These are phyloP conservation scores for Hymenochaete sp. DNA, from an alignment of 1,284 basidiomycete genomes.

Conservation along the genomic window DNA sequence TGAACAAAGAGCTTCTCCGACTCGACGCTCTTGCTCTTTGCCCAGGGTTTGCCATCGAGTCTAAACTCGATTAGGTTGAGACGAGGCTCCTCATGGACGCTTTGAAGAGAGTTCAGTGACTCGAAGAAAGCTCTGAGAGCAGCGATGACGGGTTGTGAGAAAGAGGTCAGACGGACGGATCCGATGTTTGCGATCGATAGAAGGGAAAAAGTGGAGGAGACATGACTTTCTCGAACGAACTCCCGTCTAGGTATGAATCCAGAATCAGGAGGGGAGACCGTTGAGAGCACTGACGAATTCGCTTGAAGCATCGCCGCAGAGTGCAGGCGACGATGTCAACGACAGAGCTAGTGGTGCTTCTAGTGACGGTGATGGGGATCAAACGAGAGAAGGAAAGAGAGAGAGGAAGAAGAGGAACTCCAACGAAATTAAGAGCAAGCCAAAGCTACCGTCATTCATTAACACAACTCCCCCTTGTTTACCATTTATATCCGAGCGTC, in stretches of 20 bases:
- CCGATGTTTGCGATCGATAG: slow-evolving; percentile 56
- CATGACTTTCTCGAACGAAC: slow-evolving; percentile 50
- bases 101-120: slow-evolving; percentile 34
- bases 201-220: slow-evolving; percentile 54
- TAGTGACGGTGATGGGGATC: neutral
- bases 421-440: neutral
- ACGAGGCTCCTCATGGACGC: slow-evolving; percentile 45
- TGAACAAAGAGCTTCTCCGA: slow-evolving; percentile 64
- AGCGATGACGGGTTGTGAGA: slow-evolving; percentile 42
- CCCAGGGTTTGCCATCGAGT: slow-evolving; percentile 63
- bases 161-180: slow-evolving; percentile 60
- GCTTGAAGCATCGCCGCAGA: slow-evolving; percentile 13
- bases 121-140: slow-evolving; percentile 50
- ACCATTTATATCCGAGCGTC: no score
- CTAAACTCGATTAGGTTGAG: slow-evolving; percentile 58
- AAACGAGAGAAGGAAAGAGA: slow-evolving; percentile 1
- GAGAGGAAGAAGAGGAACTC: neutral
- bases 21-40: slow-evolving; percentile 50
- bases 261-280: slow-evolving; percentile 22
- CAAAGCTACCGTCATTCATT: neutral
- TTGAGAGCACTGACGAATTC: slow-evolving; percentile 14
- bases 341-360: no score
- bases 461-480: no score
- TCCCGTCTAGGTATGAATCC: slow-evolving; percentile 58
- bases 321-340: neutral